These are phyloP conservation scores for Adenanthera pavonina DNA, from an alignment of 306 rosid genomes.

Conservation along the genomic window DNA sequence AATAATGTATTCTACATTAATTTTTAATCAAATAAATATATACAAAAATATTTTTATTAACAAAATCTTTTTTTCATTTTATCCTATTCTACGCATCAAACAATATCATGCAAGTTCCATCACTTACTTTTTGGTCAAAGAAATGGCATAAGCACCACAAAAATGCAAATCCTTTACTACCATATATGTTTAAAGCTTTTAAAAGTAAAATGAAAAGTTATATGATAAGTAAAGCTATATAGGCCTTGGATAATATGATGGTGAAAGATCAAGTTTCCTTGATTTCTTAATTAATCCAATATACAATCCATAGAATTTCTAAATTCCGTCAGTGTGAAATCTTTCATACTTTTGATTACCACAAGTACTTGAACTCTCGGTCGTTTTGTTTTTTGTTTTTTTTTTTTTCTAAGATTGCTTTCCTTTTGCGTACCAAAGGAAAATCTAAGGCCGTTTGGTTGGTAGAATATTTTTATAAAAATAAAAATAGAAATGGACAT, in stretches of 20 bases:
- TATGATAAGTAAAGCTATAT: conserved; percentile 32
- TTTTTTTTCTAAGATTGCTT: background rate
- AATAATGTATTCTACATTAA: no score
- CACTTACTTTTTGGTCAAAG: background rate
- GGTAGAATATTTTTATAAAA: no score
- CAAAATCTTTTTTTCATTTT: no score
- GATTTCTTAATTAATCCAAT: background rate
- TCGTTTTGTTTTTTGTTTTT: background rate
- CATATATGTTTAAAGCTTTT: conserved; percentile 28
- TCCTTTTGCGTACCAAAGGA: background rate
- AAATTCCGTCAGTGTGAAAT: background rate
- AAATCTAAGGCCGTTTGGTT: background rate
- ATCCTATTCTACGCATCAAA: no score
- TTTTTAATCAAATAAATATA: no score
- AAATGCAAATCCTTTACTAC: background rate
- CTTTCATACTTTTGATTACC: background rate
- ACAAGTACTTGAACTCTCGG: background rate
- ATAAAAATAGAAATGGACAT: no score
- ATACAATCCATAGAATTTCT: background rate
- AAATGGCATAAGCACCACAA: conserved; percentile 24
- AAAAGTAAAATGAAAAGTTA: conserved; percentile 28
- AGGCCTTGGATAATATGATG: conserved; percentile 3
- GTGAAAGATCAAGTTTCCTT: conserved; percentile 29
- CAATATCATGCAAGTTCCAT: background rate
- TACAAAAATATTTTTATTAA: no score